Base-by-base conservation (phyloP, 2,329 filamentous ascomycete species). In the Fusarium torulosum region DNA sequence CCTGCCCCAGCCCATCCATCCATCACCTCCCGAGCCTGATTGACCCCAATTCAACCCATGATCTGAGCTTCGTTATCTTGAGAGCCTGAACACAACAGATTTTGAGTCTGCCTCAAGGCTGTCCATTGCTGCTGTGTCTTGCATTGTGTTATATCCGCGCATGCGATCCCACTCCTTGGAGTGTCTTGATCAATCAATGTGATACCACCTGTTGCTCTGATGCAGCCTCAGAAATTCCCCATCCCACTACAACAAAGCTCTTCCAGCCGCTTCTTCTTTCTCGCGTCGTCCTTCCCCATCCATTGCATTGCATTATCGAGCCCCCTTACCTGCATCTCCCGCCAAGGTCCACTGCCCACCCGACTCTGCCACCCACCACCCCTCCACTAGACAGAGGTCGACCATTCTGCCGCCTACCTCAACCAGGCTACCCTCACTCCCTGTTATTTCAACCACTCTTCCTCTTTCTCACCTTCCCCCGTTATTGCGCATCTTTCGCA, bases 331-430 rank as follows among this genome's bases (percentile, higher is more conserved):
- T 82, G 80, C 81, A 81, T 82, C 76, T 78, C 77, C 79, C 77
- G 78, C 78, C 79, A 79, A 76, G 79, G 76, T 80, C 81, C 79
- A 80, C 80, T 78, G 76, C 79, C 81, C 79, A 80, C 80, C 78
- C 79, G 75, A 51, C 76, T 75, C 72, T 72, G 71, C 72, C 74
- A 66, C 67, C 72, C 74, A 66, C 67, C 75, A 76, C 75, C 77
- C 77, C 76, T 79, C 78, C 76, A 74, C 71, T 70, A 69, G 63
- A 71, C 60, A 53, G 55, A 55, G 63, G 71, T 70, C 59, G 46
- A 65, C 59, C 59, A 53, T 53, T 56, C 58, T 64, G 35, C 53
- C 69, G 63, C 63, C 54, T 70, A 62, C 60, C 50, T 69, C 51
- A 38, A 72, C 65, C 69, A 61, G 71, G 69, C 72, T 74, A 74